phyloP scores from a whole-genome alignment of 176 grass and related monocot genomes.

The Zea mays region Zm-B73-REFERENCE-NAM-5.0 NC_050103.1:180366001-180366500 shows the following conservation, averaged over 20 bases:
- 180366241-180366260: slow-evolving; percentile 70
- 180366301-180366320: slow-evolving; percentile 70
- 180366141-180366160: slow-evolving; percentile 53
- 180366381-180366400: neutral
- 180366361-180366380: neutral
- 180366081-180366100: neutral
- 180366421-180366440: slow-evolving; percentile 56
- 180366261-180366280: slow-evolving; percentile 81
- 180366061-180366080: neutral
- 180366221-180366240: slow-evolving; percentile 56
- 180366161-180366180: slow-evolving; percentile 80
- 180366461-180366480: slow-evolving; percentile 49
- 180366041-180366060: neutral
- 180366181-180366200: slow-evolving; percentile 63
- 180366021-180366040: neutral
- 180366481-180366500: slow-evolving; percentile 28
- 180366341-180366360: neutral
- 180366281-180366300: slow-evolving; percentile 75
- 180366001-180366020: slow-evolving; percentile 75
- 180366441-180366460: slow-evolving; percentile 51
- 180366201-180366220: slow-evolving; percentile 61
- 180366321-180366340: slow-evolving; percentile 33
- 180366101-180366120: slow-evolving; percentile 60
- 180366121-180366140: slow-evolving; percentile 58
- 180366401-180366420: neutral